These are phyloP conservation scores for Lepidium aucheri DNA, from an alignment of 345 rosid species.

Conservation along the genomic window DNA sequence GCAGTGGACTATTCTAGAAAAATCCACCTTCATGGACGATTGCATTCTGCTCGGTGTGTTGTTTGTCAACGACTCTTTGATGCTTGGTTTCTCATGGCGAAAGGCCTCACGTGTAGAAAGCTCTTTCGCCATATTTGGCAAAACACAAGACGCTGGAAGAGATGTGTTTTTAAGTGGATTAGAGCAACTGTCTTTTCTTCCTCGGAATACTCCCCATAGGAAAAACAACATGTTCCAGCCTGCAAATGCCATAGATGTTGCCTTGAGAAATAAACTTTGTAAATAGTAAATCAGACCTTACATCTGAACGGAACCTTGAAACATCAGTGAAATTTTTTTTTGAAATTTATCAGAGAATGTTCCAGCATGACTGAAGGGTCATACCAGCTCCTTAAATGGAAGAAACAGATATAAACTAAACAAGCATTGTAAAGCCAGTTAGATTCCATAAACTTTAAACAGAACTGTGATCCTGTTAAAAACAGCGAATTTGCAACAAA, in stretches of 20 bases:
- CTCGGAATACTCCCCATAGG: slow-evolving; percentile 92
- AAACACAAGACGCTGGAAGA: slow-evolving; percentile 12
- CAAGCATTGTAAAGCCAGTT: neutral
- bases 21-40: slow-evolving; percentile 24
- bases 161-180: slow-evolving; percentile 33
- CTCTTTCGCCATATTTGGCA: slow-evolving; percentile 24
- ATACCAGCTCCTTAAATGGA: neutral
- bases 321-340: neutral
- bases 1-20: slow-evolving; percentile 4
- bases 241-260: slow-evolving; percentile 26
- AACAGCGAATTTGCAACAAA: neutral
- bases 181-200: slow-evolving; percentile 34
- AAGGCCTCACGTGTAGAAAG: slow-evolving; percentile 25
- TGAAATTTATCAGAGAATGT: neutral
- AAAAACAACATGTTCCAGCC: slow-evolving; percentile 86
- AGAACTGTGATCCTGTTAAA: neutral
- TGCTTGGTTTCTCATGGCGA: slow-evolving; percentile 25
- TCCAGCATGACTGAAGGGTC: neutral
- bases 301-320: neutral
- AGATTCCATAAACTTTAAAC: neutral
- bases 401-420: neutral
- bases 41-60: neutral
- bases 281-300: neutral
- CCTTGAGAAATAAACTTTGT: slow-evolving; percentile 2
- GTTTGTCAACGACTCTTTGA: slow-evolving; percentile 18